Conservation (phyloP, 148 eudicot species). For the Vaccinium macrocarpon region DNA sequence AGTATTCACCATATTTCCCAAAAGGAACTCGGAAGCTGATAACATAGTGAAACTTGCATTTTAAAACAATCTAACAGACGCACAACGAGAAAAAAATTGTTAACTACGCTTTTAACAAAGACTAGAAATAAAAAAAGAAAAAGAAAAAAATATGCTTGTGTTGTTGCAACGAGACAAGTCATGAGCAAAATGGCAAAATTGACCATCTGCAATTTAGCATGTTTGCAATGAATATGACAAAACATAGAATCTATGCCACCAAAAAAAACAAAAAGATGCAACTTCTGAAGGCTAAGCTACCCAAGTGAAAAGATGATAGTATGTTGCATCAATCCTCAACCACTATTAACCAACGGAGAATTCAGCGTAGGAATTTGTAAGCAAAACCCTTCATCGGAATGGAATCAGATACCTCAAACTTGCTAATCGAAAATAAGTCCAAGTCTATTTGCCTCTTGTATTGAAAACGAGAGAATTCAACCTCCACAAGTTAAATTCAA, state of each 20-base stretch:
- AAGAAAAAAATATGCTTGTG: not conserved
- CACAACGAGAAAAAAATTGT: too few species aligned
- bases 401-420: not conserved
- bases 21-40: not conserved
- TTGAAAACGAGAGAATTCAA: too few species aligned
- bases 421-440: not conserved
- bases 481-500: too few species aligned
- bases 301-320: not conserved
- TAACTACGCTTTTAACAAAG: not conserved
- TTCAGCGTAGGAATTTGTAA: not conserved
- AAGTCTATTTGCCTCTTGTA: not conserved
- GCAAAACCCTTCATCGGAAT: too few species aligned
- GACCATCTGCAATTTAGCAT: too few species aligned
- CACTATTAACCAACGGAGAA: not conserved
- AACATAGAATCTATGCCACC: too few species aligned
- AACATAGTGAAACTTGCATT: not conserved
- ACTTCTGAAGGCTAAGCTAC: too few species aligned
- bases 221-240: too few species aligned
- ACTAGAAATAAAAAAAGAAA: not conserved
- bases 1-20: not conserved
- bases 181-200: not conserved
- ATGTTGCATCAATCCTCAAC: not conserved
- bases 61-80: too few species aligned
- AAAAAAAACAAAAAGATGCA: too few species aligned
- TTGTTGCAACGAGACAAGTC: not conserved